Conservation (phyloP, 495 filamentous ascomycete genomes). For the Daldinia bambusicola region DNA sequence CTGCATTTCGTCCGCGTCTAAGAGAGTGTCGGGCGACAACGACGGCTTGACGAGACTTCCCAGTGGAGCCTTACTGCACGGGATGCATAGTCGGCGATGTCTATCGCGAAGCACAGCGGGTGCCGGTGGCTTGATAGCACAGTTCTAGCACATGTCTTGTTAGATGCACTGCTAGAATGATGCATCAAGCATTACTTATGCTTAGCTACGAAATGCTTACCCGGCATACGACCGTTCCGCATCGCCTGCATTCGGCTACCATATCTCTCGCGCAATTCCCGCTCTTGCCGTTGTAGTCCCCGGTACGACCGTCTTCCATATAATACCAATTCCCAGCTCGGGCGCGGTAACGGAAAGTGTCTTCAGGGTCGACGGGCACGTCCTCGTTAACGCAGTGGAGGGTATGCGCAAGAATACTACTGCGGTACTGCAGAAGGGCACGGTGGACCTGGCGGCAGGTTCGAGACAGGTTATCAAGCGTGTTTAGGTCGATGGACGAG, state of each 20-base stretch:
- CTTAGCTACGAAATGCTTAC: conserved; percentile 57
- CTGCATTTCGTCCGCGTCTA: conserved; percentile 58
- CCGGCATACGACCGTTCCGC: conserved; percentile 79
- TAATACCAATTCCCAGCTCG: conserved; percentile 63
- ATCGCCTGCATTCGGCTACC: conserved; percentile 83
- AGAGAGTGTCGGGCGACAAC: conserved; percentile 41
- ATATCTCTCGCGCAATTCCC: conserved; percentile 84
- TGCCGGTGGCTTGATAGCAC: conserved; percentile 79
- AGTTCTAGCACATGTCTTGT: conserved; percentile 69
- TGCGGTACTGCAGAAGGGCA: conserved; percentile 79
- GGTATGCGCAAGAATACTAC: conserved; percentile 73
- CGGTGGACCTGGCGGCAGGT: conserved; percentile 82
- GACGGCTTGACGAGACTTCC: conserved; percentile 53
- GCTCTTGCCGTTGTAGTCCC: conserved; percentile 67
- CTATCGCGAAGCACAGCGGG: conserved; percentile 69
- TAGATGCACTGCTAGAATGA: neutral
- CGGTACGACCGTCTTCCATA: conserved; percentile 54
- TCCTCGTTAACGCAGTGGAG: conserved; percentile 80
- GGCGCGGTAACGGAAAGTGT: conserved; percentile 61
- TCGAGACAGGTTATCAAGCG: conserved; percentile 79
- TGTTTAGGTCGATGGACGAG: conserved; percentile 81
- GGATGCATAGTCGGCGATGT: conserved; percentile 79
- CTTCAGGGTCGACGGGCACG: conserved; percentile 58
- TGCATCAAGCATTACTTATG: neutral
- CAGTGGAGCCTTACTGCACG: conserved; percentile 75